A percentile compares a stretch with the other conserved stretches of the same genome.
Conservation (phyloP, 306 rosid species). For the Canavalia ensiformis region DNA sequence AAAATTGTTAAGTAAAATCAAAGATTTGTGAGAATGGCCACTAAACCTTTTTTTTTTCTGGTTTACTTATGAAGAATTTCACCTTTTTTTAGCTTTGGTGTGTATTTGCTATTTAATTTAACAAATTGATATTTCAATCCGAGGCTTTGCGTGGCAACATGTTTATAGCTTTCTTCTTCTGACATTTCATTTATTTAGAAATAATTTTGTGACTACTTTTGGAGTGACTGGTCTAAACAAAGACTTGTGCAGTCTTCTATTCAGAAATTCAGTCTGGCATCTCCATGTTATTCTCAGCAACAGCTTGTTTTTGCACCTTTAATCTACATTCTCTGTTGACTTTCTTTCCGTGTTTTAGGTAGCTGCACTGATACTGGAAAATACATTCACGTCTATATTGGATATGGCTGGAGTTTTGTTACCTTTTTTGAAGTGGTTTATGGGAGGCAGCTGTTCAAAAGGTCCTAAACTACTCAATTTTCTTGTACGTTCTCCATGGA, state of each 20-base stretch:
- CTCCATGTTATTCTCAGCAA: constrained; percentile 41
- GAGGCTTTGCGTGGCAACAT: constrained; percentile 32
- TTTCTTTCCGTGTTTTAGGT: constrained; percentile 66
- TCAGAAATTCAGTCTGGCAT: constrained; percentile 30
- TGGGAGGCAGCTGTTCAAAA: constrained; percentile 83
- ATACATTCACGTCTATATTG: constrained; percentile 96
- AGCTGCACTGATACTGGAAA: constrained; percentile 89
- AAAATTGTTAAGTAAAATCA: background rate
- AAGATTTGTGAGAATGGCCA: constrained; percentile 27
- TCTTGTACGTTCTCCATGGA: constrained; percentile 97
- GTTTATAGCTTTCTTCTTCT: constrained; percentile 36
- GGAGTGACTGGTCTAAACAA: constrained; percentile 16
- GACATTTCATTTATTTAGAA: constrained; percentile 22
- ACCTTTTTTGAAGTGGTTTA: constrained; percentile 95
- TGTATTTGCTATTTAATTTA: constrained; percentile 19
- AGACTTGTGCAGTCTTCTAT: constrained; percentile 37
- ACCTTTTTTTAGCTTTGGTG: constrained; percentile 1
- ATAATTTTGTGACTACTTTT: background rate
- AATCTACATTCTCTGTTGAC: constrained; percentile 31
- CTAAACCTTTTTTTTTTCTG: background rate
- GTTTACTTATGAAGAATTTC: background rate
- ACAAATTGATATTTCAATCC: constrained; percentile 33
- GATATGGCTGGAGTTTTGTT: constrained; percentile 98
- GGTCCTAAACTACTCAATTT: constrained; percentile 88
- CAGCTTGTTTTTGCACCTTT: constrained; percentile 36